Evolutionary conservation across 768 basidiomycete species (phyloP).

Genomic region (Rhizopogon rudus): DNA sequence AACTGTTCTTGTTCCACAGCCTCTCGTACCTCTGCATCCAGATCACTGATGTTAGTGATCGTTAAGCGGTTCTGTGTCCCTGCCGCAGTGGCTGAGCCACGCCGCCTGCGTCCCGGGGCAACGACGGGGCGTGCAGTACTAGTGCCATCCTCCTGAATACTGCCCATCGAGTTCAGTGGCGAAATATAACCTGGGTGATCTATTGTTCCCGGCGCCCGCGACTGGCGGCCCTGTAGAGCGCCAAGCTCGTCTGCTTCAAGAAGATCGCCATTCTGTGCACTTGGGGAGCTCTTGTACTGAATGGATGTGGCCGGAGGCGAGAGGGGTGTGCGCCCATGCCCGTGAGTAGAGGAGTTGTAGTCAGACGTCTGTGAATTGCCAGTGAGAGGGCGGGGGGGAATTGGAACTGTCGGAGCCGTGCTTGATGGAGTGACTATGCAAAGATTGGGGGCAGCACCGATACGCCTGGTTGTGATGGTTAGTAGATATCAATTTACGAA

Average conservation of each 20-base stretch:
- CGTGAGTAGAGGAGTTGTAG: constrained; percentile 6
- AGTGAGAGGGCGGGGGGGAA: constrained; percentile 16
- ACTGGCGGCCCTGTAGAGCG: constrained; percentile 7
- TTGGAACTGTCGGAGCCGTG: constrained; percentile 25
- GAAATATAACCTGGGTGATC: constrained; percentile 24
- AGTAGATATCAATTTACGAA: background rate
- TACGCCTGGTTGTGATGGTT: constrained; percentile 33
- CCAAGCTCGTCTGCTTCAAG: constrained; percentile 19
- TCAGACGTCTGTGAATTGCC: constrained; percentile 13
- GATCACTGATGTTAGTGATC: constrained; percentile 36
- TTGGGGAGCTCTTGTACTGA: constrained; percentile 26
- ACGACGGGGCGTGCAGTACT: constrained; percentile 5
- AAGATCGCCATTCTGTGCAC: constrained; percentile 15
- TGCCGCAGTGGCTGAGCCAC: constrained; percentile 21
- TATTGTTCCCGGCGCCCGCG: constrained; percentile 12
- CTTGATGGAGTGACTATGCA: constrained; percentile 25
- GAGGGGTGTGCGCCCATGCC: constrained; percentile 9
- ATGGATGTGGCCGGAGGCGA: constrained; percentile 14
- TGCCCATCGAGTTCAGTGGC: constrained; percentile 15
- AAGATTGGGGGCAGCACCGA: constrained; percentile 41
- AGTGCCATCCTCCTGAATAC: constrained; percentile 19
- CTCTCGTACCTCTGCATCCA: constrained; percentile 30
- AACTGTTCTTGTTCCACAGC: constrained; percentile 37
- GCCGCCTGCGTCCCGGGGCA: constrained; percentile 21
- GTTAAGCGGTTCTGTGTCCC: constrained; percentile 32